Percentiles rank a stretch among this genome's conserved stretches.
Evolutionary conservation across 768 basidiomycete species (phyloP).

Genomic region (Rubroboletus pulcherrimus): DNA sequence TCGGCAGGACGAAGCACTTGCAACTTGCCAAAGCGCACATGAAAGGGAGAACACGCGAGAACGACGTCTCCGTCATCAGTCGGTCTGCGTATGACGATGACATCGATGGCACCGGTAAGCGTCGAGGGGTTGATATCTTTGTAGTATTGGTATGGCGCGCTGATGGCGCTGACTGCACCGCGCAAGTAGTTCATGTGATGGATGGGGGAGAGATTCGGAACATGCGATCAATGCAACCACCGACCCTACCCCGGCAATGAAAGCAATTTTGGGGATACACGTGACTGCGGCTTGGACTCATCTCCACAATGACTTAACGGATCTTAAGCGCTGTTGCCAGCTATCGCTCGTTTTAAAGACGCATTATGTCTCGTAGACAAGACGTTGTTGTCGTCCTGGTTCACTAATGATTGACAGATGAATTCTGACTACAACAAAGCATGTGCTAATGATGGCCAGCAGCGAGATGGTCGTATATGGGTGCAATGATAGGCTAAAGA

Average conservation of each 20-base stretch:
- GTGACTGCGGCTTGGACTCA: slow-evolving; percentile 9
- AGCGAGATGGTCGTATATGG: slow-evolving; percentile 59
- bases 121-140: slow-evolving; percentile 95
- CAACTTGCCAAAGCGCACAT: slow-evolving; percentile 97
- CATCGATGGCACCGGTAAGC: slow-evolving; percentile 97
- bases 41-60: slow-evolving; percentile 91
- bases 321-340: not conserved
- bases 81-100: slow-evolving; percentile 86
- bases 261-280: slow-evolving; percentile 18
- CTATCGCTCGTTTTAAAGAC: not conserved
- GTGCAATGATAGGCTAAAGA: slow-evolving; percentile 55
- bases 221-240: not conserved
- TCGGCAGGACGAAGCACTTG: slow-evolving; percentile 91
- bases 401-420: not conserved
- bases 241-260: slow-evolving; percentile 13
- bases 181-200: slow-evolving; percentile 78
- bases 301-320: not conserved
- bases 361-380: not conserved
- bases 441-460: slow-evolving; percentile 30
- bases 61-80: slow-evolving; percentile 59
- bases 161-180: slow-evolving; percentile 80
- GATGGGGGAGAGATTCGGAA: not conserved
- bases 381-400: not conserved
- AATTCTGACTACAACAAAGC: not conserved
- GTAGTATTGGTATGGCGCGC: slow-evolving; percentile 87